Percentiles rank a stretch among this genome's conserved stretches.
phyloP scores from a whole-genome alignment of 805 yeast species.

The Cyberlindnera saturnus region DNA sequence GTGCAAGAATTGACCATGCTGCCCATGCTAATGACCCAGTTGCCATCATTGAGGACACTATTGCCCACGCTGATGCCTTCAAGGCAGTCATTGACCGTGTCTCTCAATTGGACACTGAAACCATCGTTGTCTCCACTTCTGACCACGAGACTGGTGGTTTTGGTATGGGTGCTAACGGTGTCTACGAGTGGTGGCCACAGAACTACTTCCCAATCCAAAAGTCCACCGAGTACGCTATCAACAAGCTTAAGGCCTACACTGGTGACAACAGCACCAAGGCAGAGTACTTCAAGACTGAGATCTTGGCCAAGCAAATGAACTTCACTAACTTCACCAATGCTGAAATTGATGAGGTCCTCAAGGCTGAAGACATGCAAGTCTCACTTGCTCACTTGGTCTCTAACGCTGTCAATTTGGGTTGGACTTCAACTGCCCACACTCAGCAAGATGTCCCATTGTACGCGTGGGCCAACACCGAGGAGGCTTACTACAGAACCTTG shows the following conservation, averaged over 20 bases:
- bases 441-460: conserved; percentile 92
- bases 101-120: conserved; percentile 63
- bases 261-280: conserved; percentile 27
- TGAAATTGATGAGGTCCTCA: conserved; percentile 43
- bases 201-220: conserved; percentile 54
- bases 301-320: conserved; percentile 36
- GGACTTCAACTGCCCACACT: conserved; percentile 95
- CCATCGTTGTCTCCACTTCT: conserved; percentile 73
- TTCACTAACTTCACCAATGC: conserved; percentile 28
- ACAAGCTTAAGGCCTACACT: conserved; percentile 33
- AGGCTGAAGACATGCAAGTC: conserved; percentile 30
- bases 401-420: conserved; percentile 74
- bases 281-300: conserved; percentile 42
- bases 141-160: conserved; percentile 96
- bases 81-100: conserved; percentile 67
- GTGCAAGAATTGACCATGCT: conserved; percentile 91
- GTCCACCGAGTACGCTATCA: conserved; percentile 65
- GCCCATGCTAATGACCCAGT: conserved; percentile 92
- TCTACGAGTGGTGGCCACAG: conserved; percentile 81
- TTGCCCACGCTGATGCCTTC: conserved; percentile 80
- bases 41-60: conserved; percentile 84
- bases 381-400: conserved; percentile 64
- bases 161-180: conserved; percentile 74
- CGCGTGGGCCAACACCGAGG: conserved; percentile 59
- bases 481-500: conserved; percentile 34